Evolutionary conservation across 1,139 yeast species (phyloP).

Genomic region (Meyerozyma guilliermondii): DNA sequence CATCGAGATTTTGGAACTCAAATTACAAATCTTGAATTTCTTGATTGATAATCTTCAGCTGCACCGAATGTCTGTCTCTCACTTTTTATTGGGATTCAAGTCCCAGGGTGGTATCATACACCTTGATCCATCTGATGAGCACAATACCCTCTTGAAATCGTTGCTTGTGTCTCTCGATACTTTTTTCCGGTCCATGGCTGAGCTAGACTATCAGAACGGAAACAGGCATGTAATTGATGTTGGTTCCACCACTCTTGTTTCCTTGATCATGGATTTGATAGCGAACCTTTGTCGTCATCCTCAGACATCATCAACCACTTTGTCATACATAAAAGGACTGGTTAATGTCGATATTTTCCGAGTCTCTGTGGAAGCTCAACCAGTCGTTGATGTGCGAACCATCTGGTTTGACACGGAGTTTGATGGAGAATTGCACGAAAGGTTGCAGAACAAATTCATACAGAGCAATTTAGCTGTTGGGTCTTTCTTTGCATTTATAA

Average conservation of each 20-base stretch:
- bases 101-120: conserved; percentile 28
- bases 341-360: conserved; percentile 45
- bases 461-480: conserved; percentile 34
- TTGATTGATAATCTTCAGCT: conserved; percentile 45
- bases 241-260: conserved; percentile 53
- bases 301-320: conserved; percentile 46
- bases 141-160: conserved; percentile 49
- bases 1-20: conserved; percentile 38
- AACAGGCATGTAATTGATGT: conserved; percentile 37
- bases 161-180: conserved; percentile 46
- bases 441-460: conserved; percentile 26
- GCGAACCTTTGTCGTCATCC: conserved; percentile 55
- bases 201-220: conserved; percentile 33
- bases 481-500: conserved; percentile 58
- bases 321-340: conserved; percentile 46
- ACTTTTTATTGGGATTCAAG: conserved; percentile 69
- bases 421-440: conserved; percentile 29
- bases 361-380: conserved; percentile 48
- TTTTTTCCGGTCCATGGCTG: conserved; percentile 39
- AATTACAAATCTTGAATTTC: conserved; percentile 55
- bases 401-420: conserved; percentile 52
- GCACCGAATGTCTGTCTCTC: conserved; percentile 54
- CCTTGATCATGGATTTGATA: conserved; percentile 56
- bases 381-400: conserved; percentile 43
- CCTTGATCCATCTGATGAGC: conserved; percentile 11